These are phyloP conservation scores for Nelumbo lutea DNA, from an alignment of 164 flowering plant genomes.

Conservation along the genomic window DNA sequence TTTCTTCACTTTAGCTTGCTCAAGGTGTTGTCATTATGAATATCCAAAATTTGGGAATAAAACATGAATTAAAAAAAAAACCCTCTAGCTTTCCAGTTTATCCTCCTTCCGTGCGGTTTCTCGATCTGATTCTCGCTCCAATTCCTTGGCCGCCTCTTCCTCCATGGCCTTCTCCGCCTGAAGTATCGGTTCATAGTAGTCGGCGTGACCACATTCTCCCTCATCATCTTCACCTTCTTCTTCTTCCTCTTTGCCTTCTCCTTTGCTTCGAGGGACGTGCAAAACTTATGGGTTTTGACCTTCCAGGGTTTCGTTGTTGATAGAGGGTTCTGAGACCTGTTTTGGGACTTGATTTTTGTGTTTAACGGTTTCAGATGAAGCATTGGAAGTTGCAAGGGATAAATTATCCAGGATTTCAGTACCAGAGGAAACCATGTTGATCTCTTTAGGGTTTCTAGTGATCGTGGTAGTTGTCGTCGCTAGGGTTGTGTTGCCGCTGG, in stretches of 20 bases:
- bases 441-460: too few relatives aligned
- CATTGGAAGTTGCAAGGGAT: constrained; percentile 1
- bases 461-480: too few relatives aligned
- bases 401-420: constrained; percentile 1
- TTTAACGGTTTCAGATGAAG: too few relatives aligned
- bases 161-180: constrained; percentile 63
- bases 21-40: too few relatives aligned
- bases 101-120: too few relatives aligned
- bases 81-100: too few relatives aligned
- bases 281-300: neutral
- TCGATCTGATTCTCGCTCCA: constrained; percentile 7
- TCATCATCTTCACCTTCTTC: constrained; percentile 45
- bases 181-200: constrained; percentile 9
- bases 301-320: neutral
- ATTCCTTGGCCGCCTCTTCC: constrained; percentile 41
- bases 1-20: too few relatives aligned
- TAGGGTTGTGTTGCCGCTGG: too few relatives aligned
- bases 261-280: constrained; percentile 5
- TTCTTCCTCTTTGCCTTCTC: constrained; percentile 14
- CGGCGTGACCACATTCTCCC: constrained; percentile 80
- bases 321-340: constrained; percentile 3
- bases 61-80: too few relatives aligned
- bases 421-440: too few relatives aligned
- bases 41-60: too few relatives aligned
- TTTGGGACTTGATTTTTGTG: neutral